Evolutionary conservation across 164 flowering plant species (phyloP).

Genomic region (Taxillus chinensis): DNA sequence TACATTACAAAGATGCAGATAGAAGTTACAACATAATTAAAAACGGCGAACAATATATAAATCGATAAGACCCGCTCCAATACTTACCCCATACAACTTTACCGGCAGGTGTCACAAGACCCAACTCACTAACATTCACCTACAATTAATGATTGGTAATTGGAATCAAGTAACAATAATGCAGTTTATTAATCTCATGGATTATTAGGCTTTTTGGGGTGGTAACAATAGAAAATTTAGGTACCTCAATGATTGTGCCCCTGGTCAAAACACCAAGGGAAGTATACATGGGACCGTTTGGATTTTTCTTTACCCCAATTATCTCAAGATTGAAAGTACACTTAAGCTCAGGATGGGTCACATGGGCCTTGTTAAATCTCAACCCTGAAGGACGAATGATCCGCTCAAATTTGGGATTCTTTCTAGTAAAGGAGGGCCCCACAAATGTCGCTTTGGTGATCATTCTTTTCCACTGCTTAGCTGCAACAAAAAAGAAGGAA

Average conservation of each 20-base stretch:
- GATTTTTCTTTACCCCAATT: constrained; percentile 93
- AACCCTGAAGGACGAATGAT: constrained; percentile 87
- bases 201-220: background rate
- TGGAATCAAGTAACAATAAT: background rate
- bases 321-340: constrained; percentile 95
- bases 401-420: constrained; percentile 96
- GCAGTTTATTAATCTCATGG: background rate
- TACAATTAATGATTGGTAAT: constrained; percentile 12
- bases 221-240: background rate
- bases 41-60: no score
- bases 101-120: constrained; percentile 96
- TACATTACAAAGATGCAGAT: no score
- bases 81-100: constrained; percentile 93
- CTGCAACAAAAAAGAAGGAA: constrained; percentile 26
- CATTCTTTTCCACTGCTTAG: constrained; percentile 99
- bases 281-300: constrained; percentile 91
- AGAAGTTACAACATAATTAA: no score
- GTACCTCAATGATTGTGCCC: constrained; percentile 95
- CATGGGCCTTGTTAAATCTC: constrained; percentile 91
- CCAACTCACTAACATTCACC: constrained; percentile 95
- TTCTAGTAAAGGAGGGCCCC: constrained; percentile 85
- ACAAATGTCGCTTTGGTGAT: constrained; percentile 93
- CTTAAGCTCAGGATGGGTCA: constrained; percentile 93
- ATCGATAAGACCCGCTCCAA: background rate
- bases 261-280: constrained; percentile 91